A percentile compares a stretch with the other conserved stretches of the same genome.
These are phyloP conservation scores for Haplosporangium gracile DNA, from an alignment of 192 early-diverging fungal species.

Conservation along the genomic window DNA sequence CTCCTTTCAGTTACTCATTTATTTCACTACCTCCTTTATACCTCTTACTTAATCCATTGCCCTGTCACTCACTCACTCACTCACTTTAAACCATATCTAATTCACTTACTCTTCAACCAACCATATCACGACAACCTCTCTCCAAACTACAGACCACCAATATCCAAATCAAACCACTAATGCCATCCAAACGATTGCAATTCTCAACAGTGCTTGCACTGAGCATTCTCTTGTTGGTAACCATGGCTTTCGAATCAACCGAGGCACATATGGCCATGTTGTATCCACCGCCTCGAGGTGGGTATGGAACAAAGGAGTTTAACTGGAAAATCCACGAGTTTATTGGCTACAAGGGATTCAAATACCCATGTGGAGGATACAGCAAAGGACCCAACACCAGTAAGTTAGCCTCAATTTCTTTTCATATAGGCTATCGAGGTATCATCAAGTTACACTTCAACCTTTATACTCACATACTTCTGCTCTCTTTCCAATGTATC, in stretches of 20 bases:
- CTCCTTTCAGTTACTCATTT: no score
- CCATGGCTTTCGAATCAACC: not conserved
- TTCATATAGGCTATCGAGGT: no score
- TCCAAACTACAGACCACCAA: not conserved
- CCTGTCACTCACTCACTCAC: no score
- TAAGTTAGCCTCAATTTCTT: conserved; percentile 1
- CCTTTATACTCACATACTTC: no score
- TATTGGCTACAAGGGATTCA: conserved; percentile 32
- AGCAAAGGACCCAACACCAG: conserved; percentile 16
- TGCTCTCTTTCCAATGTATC: not conserved
- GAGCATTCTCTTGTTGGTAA: not conserved
- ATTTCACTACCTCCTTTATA: no score
- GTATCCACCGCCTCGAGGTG: conserved; percentile 35
- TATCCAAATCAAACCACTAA: not conserved
- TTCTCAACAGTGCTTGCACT: conserved; percentile 11
- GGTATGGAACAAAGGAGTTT: conserved; percentile 25
- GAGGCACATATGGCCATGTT: conserved; percentile 48
- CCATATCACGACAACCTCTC: no score
- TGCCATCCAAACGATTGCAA: not conserved
- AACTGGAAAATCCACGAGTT: conserved; percentile 41
- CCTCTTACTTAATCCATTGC: no score
- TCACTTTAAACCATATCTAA: no score
- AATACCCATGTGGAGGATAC: conserved; percentile 46
- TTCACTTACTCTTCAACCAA: no score
- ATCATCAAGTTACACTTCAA: not conserved